Evolutionary conservation across 228 moss, liverwort and hornwort genomes (phyloP).

Genomic region (Sphagnum fallax): DNA sequence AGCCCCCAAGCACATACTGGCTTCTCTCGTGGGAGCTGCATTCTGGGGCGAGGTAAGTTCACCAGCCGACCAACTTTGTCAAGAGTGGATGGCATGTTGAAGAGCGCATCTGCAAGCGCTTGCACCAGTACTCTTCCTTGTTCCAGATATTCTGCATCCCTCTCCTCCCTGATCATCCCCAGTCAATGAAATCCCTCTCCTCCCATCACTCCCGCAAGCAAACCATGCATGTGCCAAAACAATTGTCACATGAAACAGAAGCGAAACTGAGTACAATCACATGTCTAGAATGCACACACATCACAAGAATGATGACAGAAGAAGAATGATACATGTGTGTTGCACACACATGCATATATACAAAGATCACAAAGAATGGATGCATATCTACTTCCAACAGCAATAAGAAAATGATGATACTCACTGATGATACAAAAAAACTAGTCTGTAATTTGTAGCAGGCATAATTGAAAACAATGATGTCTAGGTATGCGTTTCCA

Average conservation of each 20-base stretch:
- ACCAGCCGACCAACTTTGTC: conserved; percentile 71
- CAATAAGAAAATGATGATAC: background rate
- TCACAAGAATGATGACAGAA: background rate
- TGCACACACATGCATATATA: too few relatives aligned
- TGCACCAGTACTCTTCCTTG: conserved; percentile 57
- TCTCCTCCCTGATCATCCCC: conserved; percentile 10
- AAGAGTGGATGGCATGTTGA: conserved; percentile 54
- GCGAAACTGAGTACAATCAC: background rate
- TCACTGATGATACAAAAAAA: too few relatives aligned
- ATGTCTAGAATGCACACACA: background rate
- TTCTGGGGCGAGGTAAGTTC: conserved; percentile 47
- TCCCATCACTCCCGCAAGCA: background rate
- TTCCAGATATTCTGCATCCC: conserved; percentile 39
- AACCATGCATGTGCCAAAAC: background rate
- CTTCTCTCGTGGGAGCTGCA: conserved; percentile 65
- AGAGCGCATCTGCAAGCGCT: conserved; percentile 53
- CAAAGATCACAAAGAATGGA: background rate
- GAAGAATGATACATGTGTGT: background rate
- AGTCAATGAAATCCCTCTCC: background rate
- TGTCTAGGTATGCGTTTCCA: too few relatives aligned
- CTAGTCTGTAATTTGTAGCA: too few relatives aligned
- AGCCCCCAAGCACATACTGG: conserved; percentile 26
- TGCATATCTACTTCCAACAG: background rate
- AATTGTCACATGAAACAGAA: background rate
- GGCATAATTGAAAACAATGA: too few relatives aligned